Conservation (phyloP, 768 basidiomycete species). For the Suillus variegatus region DNA sequence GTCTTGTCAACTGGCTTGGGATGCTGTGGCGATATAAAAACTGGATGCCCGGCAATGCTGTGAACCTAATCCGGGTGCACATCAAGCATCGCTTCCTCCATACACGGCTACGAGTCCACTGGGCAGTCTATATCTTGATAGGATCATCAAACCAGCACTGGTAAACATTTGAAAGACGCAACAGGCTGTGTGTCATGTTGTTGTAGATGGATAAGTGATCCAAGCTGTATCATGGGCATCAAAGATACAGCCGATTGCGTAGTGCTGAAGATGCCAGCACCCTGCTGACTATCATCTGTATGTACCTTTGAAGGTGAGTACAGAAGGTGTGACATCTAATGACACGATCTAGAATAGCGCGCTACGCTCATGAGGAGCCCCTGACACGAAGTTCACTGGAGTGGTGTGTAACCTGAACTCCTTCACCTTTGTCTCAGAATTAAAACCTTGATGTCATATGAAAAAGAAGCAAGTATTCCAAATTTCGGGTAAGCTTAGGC, state of each 20-base stretch:
- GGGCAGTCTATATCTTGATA: constrained; percentile 91
- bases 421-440: constrained; percentile 98
- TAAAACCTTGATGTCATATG: background rate
- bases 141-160: constrained; percentile 95
- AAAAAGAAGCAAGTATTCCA: no score
- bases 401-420: constrained; percentile 92
- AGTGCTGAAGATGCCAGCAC: constrained; percentile 90
- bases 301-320: constrained; percentile 93
- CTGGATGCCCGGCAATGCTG: constrained; percentile 99
- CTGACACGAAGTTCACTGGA: constrained; percentile 92
- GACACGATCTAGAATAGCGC: constrained; percentile 96
- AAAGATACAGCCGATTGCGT: constrained; percentile 97
- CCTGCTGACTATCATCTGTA: constrained; percentile 93
- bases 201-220: constrained; percentile 76
- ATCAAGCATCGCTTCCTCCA: constrained; percentile 87
- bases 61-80: constrained; percentile 97
- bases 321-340: constrained; percentile 94
- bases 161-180: constrained; percentile 79
- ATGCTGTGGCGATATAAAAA: constrained; percentile 94
- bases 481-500: constrained; percentile 98
- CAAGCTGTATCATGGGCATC: constrained; percentile 89
- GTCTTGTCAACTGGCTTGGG: constrained; percentile 53
- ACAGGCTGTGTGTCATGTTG: constrained; percentile 44
- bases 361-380: constrained; percentile 99
- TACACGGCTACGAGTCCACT: constrained; percentile 85